Conservation (phyloP, 306 rosid species). For the Glycine latifolia region DNA sequence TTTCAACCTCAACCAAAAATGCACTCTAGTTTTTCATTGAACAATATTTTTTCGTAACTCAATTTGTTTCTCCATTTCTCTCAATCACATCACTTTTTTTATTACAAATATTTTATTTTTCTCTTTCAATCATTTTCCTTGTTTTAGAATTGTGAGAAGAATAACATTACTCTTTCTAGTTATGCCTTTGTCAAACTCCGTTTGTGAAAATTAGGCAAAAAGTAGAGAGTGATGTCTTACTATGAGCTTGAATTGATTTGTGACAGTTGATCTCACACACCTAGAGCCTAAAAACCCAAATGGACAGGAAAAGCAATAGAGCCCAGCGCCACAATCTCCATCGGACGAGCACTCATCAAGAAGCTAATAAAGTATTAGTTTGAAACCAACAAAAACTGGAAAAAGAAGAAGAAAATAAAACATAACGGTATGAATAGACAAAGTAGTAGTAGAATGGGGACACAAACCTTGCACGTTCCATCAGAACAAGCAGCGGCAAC, state of each 20-base stretch:
- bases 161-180: too few species aligned
- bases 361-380: slow-evolving; percentile 46
- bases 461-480: slow-evolving; percentile 69
- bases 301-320: slow-evolving; percentile 69
- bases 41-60: too few species aligned
- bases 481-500: slow-evolving; percentile 61
- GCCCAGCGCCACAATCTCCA: slow-evolving; percentile 71
- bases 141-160: too few species aligned
- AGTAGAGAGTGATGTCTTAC: slow-evolving; percentile 48
- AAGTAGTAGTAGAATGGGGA: neutral
- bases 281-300: slow-evolving; percentile 56
- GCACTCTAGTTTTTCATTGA: too few species aligned
- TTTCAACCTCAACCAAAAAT: too few species aligned
- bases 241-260: slow-evolving; percentile 79
- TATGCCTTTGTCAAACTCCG: slow-evolving; percentile 6
- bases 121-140: too few species aligned
- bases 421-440: neutral
- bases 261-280: slow-evolving; percentile 75
- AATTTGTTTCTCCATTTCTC: too few species aligned
- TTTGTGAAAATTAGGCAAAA: neutral
- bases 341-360: slow-evolving; percentile 70
- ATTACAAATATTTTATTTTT: too few species aligned
- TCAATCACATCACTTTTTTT: too few species aligned
- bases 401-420: neutral
- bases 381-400: neutral